phyloP scores from a whole-genome alignment of 202 grass and related monocot genomes.

The Eragrostis tef region DNA sequence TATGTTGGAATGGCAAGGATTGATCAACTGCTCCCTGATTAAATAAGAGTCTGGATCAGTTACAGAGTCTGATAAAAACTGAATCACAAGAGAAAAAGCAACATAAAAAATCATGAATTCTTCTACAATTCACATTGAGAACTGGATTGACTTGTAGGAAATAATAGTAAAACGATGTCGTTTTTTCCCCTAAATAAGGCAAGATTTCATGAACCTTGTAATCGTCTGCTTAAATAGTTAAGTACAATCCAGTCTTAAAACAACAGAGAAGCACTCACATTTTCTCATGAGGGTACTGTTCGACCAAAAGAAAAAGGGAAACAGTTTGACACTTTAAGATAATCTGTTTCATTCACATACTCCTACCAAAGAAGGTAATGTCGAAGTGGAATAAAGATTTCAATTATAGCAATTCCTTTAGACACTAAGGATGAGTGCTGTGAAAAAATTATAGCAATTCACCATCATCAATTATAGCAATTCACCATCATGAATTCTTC shows the following conservation, averaged over 20 bases:
- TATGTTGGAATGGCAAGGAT: conserved; percentile 82
- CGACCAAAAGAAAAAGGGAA: neutral
- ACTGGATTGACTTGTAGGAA: neutral
- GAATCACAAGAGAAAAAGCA: conserved; percentile 17
- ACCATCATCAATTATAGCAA: neutral
- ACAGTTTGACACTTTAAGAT: neutral
- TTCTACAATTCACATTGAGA: conserved; percentile 22
- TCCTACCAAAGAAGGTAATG: conserved; percentile 7
- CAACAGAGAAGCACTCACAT: neutral
- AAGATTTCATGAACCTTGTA: neutral
- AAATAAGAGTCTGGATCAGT: conserved; percentile 37
- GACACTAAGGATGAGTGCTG: neutral
- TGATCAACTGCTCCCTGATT: conserved; percentile 83
- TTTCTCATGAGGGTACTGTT: neutral
- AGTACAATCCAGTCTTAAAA: neutral
- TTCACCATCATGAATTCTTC: no score
- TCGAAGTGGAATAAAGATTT: neutral
- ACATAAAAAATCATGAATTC: neutral
- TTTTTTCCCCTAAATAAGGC: neutral
- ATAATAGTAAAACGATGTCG: neutral
- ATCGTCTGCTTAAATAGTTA: neutral
- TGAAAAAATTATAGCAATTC: no score
- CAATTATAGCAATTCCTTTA: neutral
- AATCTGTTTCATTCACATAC: neutral
- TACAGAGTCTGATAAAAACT: neutral